phyloP scores from a whole-genome alignment of 495 filamentous ascomycete species.

The Margaritispora aquatica region DNA sequence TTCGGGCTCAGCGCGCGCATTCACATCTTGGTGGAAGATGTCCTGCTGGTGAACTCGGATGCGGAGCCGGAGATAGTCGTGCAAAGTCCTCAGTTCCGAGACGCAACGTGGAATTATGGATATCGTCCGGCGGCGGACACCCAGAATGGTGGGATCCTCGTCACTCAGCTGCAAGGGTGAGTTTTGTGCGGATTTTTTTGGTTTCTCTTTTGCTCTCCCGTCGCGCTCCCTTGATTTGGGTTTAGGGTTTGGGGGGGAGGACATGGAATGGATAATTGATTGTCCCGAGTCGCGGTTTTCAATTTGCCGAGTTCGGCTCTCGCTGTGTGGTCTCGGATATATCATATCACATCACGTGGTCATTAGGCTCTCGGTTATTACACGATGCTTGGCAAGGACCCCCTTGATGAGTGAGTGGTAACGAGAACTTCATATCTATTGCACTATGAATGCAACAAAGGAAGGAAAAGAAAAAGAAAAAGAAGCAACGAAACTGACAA shows the following conservation, averaged over 20 bases:
- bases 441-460: no score
- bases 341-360: no score
- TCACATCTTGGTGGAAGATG: constrained; percentile 70
- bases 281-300: neutral
- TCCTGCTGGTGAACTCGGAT: no score
- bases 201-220: neutral
- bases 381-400: no score
- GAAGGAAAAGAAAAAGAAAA: no score
- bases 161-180: constrained; percentile 72
- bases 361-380: no score
- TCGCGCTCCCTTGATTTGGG: neutral
- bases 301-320: neutral
- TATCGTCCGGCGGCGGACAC: constrained; percentile 60
- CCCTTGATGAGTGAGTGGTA: no score
- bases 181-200: constrained; percentile 4
- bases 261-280: no score
- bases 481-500: neutral
- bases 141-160: constrained; percentile 66
- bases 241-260: neutral
- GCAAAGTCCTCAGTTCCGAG: constrained; percentile 81
- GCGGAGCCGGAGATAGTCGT: constrained; percentile 77
- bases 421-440: no score
- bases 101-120: constrained; percentile 81
- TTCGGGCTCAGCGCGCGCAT: constrained; percentile 94
- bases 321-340: constrained; percentile 1